Evolutionary conservation across 305 asterid genomes (phyloP).

Genomic region (Euphrasia arctica): DNA sequence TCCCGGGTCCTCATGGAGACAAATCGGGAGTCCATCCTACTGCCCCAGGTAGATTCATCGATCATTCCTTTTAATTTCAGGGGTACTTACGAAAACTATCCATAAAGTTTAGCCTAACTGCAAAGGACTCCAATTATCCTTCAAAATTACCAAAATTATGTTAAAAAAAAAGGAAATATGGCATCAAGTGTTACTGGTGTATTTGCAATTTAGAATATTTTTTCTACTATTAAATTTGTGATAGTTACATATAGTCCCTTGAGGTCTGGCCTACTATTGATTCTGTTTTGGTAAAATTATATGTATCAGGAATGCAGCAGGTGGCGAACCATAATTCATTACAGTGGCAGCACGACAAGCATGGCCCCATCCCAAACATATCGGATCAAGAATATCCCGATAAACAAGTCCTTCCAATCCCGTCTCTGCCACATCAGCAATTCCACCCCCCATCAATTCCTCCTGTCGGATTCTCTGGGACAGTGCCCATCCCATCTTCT

Average conservation of each 20-base stretch:
- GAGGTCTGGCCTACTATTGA: neutral
- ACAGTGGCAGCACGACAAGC: slow-evolving; percentile 67
- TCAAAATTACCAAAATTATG: neutral
- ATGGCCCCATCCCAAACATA: slow-evolving; percentile 35
- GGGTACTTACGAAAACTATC: slow-evolving; percentile 11
- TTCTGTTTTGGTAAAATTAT: neutral
- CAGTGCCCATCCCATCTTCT: slow-evolving; percentile 36
- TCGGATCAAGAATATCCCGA: slow-evolving; percentile 48
- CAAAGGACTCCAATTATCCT: neutral
- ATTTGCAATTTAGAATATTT: too few species aligned
- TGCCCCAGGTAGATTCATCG: slow-evolving; percentile 43
- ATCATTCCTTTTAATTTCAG: slow-evolving; percentile 15
- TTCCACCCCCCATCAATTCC: slow-evolving; percentile 59
- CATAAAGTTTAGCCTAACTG: neutral
- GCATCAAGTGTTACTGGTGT: too few species aligned
- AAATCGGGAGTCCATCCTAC: slow-evolving; percentile 53
- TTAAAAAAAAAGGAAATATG: too few species aligned
- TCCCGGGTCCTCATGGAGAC: slow-evolving; percentile 52
- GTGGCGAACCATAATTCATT: slow-evolving; percentile 34
- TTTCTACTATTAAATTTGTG: too few species aligned
- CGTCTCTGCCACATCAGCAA: slow-evolving; percentile 52
- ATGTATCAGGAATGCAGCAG: slow-evolving; percentile 44
- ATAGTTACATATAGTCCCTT: too few species aligned
- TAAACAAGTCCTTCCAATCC: slow-evolving; percentile 52
- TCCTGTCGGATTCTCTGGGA: slow-evolving; percentile 36